Evolutionary conservation across 2,329 filamentous ascomycete genomes (phyloP).

Genomic region (Aspergillus viridinutans): DNA sequence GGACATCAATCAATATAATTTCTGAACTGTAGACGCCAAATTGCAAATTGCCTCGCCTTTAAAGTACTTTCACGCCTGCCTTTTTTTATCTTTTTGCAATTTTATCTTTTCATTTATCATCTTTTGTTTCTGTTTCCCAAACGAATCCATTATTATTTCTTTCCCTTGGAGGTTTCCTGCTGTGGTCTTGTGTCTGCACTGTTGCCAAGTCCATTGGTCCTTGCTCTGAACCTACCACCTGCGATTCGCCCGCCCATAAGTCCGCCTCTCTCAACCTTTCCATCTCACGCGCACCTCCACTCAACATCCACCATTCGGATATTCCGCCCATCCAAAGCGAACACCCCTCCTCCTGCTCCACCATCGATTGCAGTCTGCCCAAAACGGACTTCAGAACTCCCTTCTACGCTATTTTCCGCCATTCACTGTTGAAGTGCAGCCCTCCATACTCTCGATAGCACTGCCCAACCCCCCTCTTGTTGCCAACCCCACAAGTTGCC

Average conservation of each 20-base stretch:
- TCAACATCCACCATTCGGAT: constrained; percentile 30
- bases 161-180: constrained; percentile 7
- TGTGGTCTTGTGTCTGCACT: constrained; percentile 23
- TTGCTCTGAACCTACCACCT: constrained; percentile 21
- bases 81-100: constrained; percentile 2
- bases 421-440: constrained; percentile 44
- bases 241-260: constrained; percentile 21
- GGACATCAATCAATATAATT: neutral
- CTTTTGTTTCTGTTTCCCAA: constrained; percentile 1
- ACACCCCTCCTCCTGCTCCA: constrained; percentile 29
- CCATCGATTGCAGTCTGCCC: constrained; percentile 41
- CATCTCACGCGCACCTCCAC: constrained; percentile 29
- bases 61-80: neutral
- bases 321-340: constrained; percentile 32
- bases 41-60: neutral
- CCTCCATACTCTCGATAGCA: constrained; percentile 41
- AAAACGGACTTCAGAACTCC: constrained; percentile 51
- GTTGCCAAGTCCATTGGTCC: constrained; percentile 27
- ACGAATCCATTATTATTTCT: neutral
- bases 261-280: constrained; percentile 29
- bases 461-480: constrained; percentile 14
- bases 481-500: constrained; percentile 22
- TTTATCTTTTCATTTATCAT: constrained; percentile 6
- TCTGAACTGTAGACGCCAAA: constrained; percentile 2
- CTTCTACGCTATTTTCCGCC: constrained; percentile 36